A percentile compares a stretch with the other conserved stretches of the same genome.
These are phyloP conservation scores for Nothophytophthora sp. DNA, from an alignment of 352 stramenopile genomes.

Conservation along the genomic window DNA sequence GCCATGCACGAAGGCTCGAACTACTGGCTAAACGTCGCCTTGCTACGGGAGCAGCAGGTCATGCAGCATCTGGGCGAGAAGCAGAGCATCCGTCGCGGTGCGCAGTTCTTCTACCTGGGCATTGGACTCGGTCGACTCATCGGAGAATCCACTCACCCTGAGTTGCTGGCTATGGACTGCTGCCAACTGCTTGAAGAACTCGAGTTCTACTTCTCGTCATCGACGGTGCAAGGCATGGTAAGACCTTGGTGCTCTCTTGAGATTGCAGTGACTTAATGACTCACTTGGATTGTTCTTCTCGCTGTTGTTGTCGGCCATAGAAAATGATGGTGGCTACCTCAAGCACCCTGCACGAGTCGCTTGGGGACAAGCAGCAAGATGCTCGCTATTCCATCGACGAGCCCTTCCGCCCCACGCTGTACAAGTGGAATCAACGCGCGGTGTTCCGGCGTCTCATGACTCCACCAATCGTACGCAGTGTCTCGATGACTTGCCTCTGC, in stretches of 20 bases:
- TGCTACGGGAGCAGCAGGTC: slow-evolving; percentile 69
- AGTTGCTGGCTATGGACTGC: slow-evolving; percentile 68
- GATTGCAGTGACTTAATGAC: neutral
- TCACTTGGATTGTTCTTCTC: no score
- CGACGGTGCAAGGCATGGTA: slow-evolving; percentile 81
- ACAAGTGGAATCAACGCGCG: slow-evolving; percentile 86
- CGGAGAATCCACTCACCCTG: slow-evolving; percentile 46
- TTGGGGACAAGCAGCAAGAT: slow-evolving; percentile 38
- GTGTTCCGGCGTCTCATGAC: slow-evolving; percentile 76
- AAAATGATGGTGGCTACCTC: slow-evolving; percentile 87
- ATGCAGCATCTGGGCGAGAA: slow-evolving; percentile 63
- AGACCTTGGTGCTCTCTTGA: neutral
- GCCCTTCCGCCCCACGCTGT: slow-evolving; percentile 61
- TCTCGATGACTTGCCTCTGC: no score
- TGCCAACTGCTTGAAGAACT: slow-evolving; percentile 86
- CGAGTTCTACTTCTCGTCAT: slow-evolving; percentile 82
- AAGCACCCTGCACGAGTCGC: slow-evolving; percentile 60
- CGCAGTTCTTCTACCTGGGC: slow-evolving; percentile 83
- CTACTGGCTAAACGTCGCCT: slow-evolving; percentile 82
- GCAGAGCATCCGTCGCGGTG: slow-evolving; percentile 52
- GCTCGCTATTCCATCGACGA: slow-evolving; percentile 46
- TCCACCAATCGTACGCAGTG: slow-evolving; percentile 64
- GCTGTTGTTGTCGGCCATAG: slow-evolving; percentile 24
- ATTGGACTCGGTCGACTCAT: slow-evolving; percentile 69
- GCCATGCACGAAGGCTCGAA: slow-evolving; percentile 78